These are phyloP conservation scores for Trametopsis cervina DNA, from an alignment of 768 basidiomycete species.

Conservation along the genomic window DNA sequence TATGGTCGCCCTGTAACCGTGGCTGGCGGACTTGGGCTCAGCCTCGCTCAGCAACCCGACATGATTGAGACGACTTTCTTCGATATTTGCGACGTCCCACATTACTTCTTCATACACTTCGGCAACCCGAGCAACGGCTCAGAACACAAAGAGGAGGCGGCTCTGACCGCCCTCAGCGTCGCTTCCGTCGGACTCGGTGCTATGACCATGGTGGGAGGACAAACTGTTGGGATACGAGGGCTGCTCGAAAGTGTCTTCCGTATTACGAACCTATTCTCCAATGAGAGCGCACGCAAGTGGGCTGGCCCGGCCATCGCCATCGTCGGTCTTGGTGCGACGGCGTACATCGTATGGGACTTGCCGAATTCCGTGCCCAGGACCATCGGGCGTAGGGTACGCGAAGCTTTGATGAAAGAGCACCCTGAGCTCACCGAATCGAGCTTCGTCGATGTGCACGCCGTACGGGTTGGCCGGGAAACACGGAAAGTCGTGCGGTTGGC, in stretches of 20 bases:
- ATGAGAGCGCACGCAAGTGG: constrained; percentile 81
- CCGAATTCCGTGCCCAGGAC: constrained; percentile 85
- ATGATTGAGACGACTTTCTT: constrained; percentile 73
- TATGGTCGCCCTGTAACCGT: constrained; percentile 35
- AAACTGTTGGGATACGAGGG: constrained; percentile 67
- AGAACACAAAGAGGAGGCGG: constrained; percentile 33
- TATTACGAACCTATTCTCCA: constrained; percentile 70
- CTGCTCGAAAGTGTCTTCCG: constrained; percentile 75
- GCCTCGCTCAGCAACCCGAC: constrained; percentile 70
- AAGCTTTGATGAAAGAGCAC: constrained; percentile 47
- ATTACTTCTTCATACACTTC: constrained; percentile 70
- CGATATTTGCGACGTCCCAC: constrained; percentile 82
- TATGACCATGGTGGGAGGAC: constrained; percentile 83
- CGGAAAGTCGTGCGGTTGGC: constrained; percentile 89
- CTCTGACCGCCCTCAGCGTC: constrained; percentile 61
- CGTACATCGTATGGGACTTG: constrained; percentile 82
- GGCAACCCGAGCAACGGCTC: constrained; percentile 40
- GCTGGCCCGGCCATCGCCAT: constrained; percentile 81
- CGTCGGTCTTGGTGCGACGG: constrained; percentile 60
- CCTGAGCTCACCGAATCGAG: constrained; percentile 43
- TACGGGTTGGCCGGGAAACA: constrained; percentile 74
- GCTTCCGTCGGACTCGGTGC: constrained; percentile 78
- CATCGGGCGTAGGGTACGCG: constrained; percentile 76
- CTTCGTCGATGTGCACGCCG: constrained; percentile 63
- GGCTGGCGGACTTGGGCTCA: constrained; percentile 80